Percentiles rank a stretch among this genome's conserved stretches.
phyloP scores from a whole-genome alignment of 2,329 filamentous ascomycete genomes.

The Cyanodermella asteris region DNA sequence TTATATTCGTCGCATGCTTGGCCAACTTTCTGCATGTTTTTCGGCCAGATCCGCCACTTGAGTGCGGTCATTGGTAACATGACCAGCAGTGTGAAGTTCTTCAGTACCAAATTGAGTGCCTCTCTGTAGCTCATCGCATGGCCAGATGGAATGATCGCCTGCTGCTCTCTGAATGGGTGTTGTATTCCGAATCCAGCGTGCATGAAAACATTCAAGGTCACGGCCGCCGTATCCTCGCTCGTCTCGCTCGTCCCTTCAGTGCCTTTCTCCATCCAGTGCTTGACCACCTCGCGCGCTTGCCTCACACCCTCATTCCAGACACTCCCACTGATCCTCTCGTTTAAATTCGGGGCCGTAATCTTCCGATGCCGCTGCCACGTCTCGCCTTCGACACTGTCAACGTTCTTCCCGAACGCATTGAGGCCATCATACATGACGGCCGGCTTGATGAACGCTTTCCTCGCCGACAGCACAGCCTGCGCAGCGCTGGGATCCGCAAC shows the following conservation, averaged over 20 bases:
- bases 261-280: constrained; percentile 9
- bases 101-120: constrained; percentile 6
- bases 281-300: constrained; percentile 15
- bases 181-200: constrained; percentile 9
- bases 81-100: constrained; percentile 7
- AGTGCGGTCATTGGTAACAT: constrained; percentile 5
- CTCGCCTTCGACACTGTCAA: constrained; percentile 10
- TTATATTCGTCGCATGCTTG: constrained; percentile 8
- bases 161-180: constrained; percentile 6
- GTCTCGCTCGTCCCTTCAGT: constrained; percentile 6
- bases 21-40: constrained; percentile 4
- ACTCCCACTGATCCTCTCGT: constrained; percentile 18
- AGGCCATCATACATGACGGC: constrained; percentile 7
- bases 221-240: constrained; percentile 7
- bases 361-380: constrained; percentile 24
- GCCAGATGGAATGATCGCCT: constrained; percentile 2
- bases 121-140: constrained; percentile 9
- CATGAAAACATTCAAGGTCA: constrained; percentile 10
- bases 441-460: constrained; percentile 7
- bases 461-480: constrained; percentile 3
- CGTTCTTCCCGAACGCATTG: constrained; percentile 6
- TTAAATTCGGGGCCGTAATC: constrained; percentile 21
- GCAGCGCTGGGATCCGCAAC: constrained; percentile 6
- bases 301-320: constrained; percentile 18
- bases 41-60: constrained; percentile 4